Percentiles rank a stretch among this genome's conserved stretches.
phyloP scores from a whole-genome alignment of 176 grass and related monocot species.

The Aegilops umbellulata region DNA sequence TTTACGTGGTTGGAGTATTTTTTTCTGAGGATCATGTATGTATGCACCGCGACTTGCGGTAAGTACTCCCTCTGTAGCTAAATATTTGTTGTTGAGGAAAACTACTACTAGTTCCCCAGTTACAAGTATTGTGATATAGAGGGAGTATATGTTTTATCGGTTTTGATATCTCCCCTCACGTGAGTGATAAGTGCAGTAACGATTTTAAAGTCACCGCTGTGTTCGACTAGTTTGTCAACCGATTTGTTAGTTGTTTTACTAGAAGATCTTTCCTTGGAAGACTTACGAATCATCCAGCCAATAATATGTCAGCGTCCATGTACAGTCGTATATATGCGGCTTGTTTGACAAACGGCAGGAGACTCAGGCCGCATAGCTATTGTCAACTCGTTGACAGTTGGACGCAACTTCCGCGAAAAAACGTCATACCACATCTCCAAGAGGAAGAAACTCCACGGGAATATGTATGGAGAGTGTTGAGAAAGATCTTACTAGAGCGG shows the following conservation, averaged over 20 bases:
- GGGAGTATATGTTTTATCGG: no score
- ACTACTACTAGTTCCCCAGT: no score
- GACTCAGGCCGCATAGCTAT: background rate
- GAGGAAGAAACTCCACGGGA: background rate
- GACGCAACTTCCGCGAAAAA: background rate
- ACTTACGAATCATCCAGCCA: background rate
- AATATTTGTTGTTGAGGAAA: no score
- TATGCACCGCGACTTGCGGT: no score
- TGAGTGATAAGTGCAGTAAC: background rate
- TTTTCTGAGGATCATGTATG: no score
- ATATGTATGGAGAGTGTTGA: background rate
- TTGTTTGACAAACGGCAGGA: background rate
- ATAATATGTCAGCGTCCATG: background rate
- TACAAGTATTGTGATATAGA: no score
- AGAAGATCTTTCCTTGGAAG: no score
- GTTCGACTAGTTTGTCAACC: no score
- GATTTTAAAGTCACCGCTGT: background rate
- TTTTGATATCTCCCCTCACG: background rate
- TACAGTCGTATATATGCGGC: background rate
- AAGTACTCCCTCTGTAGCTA: no score
- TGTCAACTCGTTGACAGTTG: constrained; percentile 4
- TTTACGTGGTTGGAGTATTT: no score
- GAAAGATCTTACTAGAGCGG: background rate
- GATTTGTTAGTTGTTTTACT: no score
- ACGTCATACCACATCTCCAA: background rate